Conservation (phyloP, 2,329 filamentous ascomycete genomes). For the Amphichorda felina region DNA sequence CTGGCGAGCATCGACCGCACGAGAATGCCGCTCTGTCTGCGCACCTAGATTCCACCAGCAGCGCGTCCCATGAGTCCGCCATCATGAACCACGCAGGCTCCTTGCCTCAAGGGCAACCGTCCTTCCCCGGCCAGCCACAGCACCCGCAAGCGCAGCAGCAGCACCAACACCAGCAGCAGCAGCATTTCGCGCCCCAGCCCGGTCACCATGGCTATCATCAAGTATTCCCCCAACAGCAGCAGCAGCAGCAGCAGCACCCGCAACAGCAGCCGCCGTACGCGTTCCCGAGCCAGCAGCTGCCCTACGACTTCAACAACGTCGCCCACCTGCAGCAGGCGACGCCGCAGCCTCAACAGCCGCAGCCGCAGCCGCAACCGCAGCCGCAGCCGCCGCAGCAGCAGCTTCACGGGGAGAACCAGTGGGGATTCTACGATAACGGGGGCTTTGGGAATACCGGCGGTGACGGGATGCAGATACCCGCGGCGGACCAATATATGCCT, state of each 20-base stretch:
- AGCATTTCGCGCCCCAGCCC: slow-evolving; percentile 7
- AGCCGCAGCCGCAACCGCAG: slow-evolving; percentile 7
- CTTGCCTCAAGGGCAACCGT: slow-evolving; percentile 5
- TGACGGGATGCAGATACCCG: slow-evolving; percentile 4
- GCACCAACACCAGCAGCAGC: slow-evolving; percentile 12
- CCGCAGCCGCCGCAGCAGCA: slow-evolving; percentile 10
- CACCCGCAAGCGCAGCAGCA: slow-evolving; percentile 18
- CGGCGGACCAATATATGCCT: slow-evolving; percentile 11
- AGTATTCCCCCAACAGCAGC: slow-evolving; percentile 4
- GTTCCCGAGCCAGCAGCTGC: slow-evolving; percentile 4
- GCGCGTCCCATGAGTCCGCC: slow-evolving; percentile 2
- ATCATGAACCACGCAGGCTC: slow-evolving; percentile 5
- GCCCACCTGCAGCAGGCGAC: slow-evolving; percentile 6
- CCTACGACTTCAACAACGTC: slow-evolving; percentile 4
- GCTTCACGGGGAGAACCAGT: slow-evolving; percentile 1
- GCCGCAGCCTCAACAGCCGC: slow-evolving; percentile 8
- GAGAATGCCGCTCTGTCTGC: no score
- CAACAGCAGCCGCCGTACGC: slow-evolving; percentile 7
- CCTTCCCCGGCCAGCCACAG: slow-evolving; percentile 5
- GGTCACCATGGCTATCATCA: slow-evolving; percentile 1
- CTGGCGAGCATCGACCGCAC: no score
- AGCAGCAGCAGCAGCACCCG: slow-evolving; percentile 14
- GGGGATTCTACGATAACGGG: background rate
- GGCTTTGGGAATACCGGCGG: background rate
- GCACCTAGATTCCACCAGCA: background rate